phyloP scores from a whole-genome alignment of 2,329 filamentous ascomycete genomes.

The Microsporum canis region DNA sequence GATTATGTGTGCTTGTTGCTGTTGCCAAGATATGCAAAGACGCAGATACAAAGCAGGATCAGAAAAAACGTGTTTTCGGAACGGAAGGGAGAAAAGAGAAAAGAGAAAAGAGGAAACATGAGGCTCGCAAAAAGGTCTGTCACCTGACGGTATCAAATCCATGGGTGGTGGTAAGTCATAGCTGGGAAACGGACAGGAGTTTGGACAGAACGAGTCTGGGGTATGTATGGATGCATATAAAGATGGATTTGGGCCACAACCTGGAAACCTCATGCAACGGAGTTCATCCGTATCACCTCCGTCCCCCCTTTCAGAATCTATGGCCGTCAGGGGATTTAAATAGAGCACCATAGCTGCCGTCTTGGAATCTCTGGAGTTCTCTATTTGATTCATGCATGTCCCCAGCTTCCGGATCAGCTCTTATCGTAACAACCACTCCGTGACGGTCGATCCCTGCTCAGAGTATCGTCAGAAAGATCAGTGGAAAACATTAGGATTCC shows the following conservation, averaged over 20 bases:
- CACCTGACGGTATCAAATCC: neutral
- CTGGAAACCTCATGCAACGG: neutral
- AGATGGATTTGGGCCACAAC: neutral
- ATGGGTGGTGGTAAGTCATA: neutral
- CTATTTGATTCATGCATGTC: neutral
- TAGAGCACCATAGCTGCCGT: slow-evolving; percentile 9
- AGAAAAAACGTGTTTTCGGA: neutral
- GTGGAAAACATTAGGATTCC: neutral
- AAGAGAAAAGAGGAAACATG: slow-evolving; percentile 1
- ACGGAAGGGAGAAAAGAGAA: neutral
- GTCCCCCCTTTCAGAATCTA: neutral
- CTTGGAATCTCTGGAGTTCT: slow-evolving; percentile 3
- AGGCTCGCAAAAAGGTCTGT: neutral
- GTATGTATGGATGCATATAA: neutral
- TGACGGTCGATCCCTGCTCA: slow-evolving; percentile 8
- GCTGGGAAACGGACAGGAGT: neutral
- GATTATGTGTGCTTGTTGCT: neutral
- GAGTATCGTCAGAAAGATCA: neutral
- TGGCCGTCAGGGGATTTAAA: neutral
- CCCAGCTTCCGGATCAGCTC: slow-evolving; percentile 4
- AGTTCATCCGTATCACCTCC: neutral
- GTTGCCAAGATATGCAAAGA: neutral
- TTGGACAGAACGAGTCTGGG: too few relatives aligned
- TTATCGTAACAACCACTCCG: slow-evolving; percentile 12
- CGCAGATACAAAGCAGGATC: neutral